Conservation (phyloP, 202 grass and related monocot species). For the Elaeis oleifera region DNA sequence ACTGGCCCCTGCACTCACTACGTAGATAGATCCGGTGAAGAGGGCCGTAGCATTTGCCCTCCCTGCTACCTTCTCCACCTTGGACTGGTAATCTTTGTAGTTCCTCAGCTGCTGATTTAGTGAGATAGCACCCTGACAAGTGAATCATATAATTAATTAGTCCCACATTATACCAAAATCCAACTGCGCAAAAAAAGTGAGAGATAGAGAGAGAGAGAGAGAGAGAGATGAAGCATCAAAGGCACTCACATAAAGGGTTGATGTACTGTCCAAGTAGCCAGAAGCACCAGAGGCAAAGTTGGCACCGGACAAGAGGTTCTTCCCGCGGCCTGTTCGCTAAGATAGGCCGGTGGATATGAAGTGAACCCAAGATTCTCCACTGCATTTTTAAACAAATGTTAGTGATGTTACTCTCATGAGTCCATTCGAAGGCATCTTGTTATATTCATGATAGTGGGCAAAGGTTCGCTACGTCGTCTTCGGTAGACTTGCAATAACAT, state of each 20-base stretch:
- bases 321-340: slow-evolving; percentile 54
- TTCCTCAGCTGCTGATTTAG: slow-evolving; percentile 58
- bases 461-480: too few relatives aligned
- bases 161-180: not conserved
- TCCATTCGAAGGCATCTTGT: too few relatives aligned
- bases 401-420: too few relatives aligned
- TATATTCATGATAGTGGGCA: too few relatives aligned
- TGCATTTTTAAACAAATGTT: slow-evolving; percentile 4
- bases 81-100: slow-evolving; percentile 59
- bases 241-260: slow-evolving; percentile 50
- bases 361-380: slow-evolving; percentile 58
- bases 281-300: slow-evolving; percentile 88
- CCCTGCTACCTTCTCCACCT: slow-evolving; percentile 48
- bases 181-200: not conserved
- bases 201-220: too few relatives aligned
- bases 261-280: slow-evolving; percentile 73
- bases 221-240: not conserved
- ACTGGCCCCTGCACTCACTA: slow-evolving; percentile 76
- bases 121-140: slow-evolving; percentile 50
- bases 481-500: too few relatives aligned
- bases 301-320: slow-evolving; percentile 75
- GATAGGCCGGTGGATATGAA: slow-evolving; percentile 81
- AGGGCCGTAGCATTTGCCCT: slow-evolving; percentile 35
- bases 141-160: not conserved
- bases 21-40: slow-evolving; percentile 62